Base-by-base conservation (phyloP, 1,139 yeast species). In the Debaryomyces udenii region DNA sequence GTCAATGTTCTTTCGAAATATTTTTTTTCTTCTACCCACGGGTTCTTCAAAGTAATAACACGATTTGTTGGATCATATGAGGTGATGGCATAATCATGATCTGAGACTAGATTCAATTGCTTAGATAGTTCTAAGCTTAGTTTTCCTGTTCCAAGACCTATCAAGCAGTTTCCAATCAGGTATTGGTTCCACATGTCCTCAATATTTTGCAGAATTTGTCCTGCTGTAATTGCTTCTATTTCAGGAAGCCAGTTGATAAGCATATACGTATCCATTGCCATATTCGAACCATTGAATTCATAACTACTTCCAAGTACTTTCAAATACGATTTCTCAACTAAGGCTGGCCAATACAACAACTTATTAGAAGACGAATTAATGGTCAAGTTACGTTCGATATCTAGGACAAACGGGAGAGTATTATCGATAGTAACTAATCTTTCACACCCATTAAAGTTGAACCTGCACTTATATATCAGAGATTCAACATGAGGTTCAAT, bases 221-320 rank as follows among this genome's bases (percentile, higher is more conserved):
- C 64, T 46, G 62, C 61, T 34, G 54, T 53, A 2, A 78, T 55
- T 5, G 68, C 51, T 1, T 76, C 50, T 28, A 80, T 78, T 48
- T 86, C 90, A 0, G 96, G 96, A 2, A 84, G 57, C 85, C 88
- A 89, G 0, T 91, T 90, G 3, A 81, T 70, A 6, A 89, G 50
- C 37, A 80, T 63, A 51, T 66, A 86, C 0, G 87, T 77, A 52
- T 87, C 96, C n/a, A 76, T 68, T 1, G 89, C 86, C 57, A 87
- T 80, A 56, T 89, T 88, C 0, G 96, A 88, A 0, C 97, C 97
- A 4, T 59, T 57, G 41, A 81, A 79, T n/a, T 70, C 63, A 53
- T 86, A 86, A 2, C 87, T 85, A 14, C 67, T 57, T 1, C 86
- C 85, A 66, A 75, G 67, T 0, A 84, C 61, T 48, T 79, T 79